A percentile compares a stretch with the other conserved stretches of the same genome.
Conservation (phyloP, 2,329 filamentous ascomycete species). For the Fusarium pseudocircinatum region DNA sequence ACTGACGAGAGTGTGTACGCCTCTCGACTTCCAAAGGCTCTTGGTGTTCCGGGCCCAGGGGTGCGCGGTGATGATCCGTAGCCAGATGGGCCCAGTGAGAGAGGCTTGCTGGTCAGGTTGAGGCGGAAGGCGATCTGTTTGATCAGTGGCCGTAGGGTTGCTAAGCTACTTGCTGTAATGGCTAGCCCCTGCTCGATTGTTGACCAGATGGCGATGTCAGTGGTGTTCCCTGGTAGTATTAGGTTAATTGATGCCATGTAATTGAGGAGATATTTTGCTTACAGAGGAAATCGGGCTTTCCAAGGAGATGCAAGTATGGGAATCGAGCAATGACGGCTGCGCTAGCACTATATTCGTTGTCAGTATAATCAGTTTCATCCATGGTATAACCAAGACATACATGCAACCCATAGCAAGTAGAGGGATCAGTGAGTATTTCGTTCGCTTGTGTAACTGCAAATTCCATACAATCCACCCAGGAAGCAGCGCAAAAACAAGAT, state of each 20-base stretch:
- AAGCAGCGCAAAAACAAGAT: conserved; percentile 59
- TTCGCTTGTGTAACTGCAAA: conserved; percentile 59
- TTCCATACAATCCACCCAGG: conserved; percentile 62
- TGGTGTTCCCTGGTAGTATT: conserved; percentile 43
- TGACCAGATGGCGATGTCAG: conserved; percentile 57
- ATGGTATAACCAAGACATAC: conserved; percentile 33
- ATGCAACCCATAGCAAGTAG: conserved; percentile 65
- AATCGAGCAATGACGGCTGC: conserved; percentile 52
- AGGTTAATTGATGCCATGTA: not conserved
- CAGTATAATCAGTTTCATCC: not conserved
- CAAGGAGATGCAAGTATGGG: conserved; percentile 46
- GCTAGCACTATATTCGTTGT: conserved; percentile 47
- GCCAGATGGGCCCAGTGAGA: conserved; percentile 15
- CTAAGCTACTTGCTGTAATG: conserved; percentile 55
- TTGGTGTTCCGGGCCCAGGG: conserved; percentile 31
- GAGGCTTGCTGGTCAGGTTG: conserved; percentile 28
- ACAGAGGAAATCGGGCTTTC: conserved; percentile 53
- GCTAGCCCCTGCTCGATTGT: conserved; percentile 55
- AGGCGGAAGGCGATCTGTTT: conserved; percentile 32
- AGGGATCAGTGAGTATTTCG: conserved; percentile 59
- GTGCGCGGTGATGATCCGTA: not conserved
- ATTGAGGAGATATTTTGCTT: no score
- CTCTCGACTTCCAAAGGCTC: not conserved
- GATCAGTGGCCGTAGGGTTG: conserved; percentile 54
- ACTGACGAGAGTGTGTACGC: conserved; percentile 28